Percentiles rank a stretch among this genome's conserved stretches.
phyloP scores from a whole-genome alignment of 352 stramenopile species.

The Phytopythium montanum region DNA sequence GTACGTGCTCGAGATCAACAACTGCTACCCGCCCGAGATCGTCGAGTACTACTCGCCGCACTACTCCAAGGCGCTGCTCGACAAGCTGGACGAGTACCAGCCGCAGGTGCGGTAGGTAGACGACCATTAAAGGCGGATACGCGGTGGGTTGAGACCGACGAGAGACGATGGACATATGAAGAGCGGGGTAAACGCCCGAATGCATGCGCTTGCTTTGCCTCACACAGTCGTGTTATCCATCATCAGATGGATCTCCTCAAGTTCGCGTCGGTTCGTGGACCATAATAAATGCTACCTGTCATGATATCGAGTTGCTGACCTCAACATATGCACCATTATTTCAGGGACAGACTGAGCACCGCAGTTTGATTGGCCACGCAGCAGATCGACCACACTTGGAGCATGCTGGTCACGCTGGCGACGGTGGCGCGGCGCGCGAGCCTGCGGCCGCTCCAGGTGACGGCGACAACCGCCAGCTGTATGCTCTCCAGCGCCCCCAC shows the following conservation, averaged over 20 bases:
- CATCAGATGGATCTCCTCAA: too few species aligned
- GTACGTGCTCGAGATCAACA: constrained; percentile 96
- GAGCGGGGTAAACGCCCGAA: background rate
- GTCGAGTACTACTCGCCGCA: constrained; percentile 96
- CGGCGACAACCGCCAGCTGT: background rate
- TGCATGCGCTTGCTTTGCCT: background rate
- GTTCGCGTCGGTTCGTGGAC: background rate
- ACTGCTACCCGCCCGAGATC: constrained; percentile 94
- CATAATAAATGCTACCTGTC: background rate
- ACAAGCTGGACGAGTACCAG: constrained; percentile 95
- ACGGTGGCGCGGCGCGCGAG: background rate
- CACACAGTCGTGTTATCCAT: too few species aligned
- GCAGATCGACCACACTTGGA: too few species aligned
- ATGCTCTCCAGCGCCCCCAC: background rate
- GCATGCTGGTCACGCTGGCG: background rate
- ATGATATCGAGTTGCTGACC: too few species aligned
- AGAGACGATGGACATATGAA: background rate
- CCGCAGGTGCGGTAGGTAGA: constrained; percentile 80
- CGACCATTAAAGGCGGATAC: background rate
- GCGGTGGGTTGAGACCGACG: background rate
- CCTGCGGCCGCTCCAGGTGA: background rate
- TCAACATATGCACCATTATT: too few species aligned
- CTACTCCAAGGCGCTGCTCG: constrained; percentile 94
- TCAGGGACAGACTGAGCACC: too few species aligned
- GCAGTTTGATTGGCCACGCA: background rate